phyloP scores from a whole-genome alignment of 192 early-diverging fungal species.

The Coemansia nantahalensis region DNA sequence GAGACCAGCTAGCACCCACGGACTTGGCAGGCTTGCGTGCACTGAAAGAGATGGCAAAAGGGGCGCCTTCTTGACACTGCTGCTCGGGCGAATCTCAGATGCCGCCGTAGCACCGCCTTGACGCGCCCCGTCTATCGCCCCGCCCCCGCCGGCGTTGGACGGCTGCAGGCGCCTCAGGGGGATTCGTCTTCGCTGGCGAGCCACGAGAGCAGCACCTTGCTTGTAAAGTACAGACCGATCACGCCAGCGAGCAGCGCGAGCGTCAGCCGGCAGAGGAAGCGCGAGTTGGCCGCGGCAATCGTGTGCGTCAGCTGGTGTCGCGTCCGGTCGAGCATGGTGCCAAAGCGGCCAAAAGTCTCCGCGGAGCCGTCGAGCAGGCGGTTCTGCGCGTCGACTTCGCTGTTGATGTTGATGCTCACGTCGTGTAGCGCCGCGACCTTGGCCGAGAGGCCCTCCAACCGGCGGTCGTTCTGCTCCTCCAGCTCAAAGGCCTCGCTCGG shows the following conservation, averaged over 20 bases:
- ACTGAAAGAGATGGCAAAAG: no score
- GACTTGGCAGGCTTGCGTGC: no score
- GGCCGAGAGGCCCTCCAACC: constrained; percentile 40
- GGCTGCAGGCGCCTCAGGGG: neutral
- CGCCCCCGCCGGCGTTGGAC: no score
- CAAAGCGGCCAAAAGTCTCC: constrained; percentile 46
- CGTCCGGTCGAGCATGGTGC: constrained; percentile 48
- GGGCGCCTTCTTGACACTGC: no score
- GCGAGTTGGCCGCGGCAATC: constrained; percentile 37
- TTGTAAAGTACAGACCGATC: constrained; percentile 40
- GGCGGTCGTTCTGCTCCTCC: constrained; percentile 45
- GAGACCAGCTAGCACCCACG: no score
- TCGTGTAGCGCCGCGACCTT: constrained; percentile 46
- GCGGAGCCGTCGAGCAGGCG: constrained; percentile 34
- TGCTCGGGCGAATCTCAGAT: no score
- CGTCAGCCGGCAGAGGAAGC: constrained; percentile 42
- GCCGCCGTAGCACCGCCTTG: no score
- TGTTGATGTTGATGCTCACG: constrained; percentile 44
- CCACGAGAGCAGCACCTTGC: constrained; percentile 20
- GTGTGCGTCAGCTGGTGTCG: constrained; percentile 38
- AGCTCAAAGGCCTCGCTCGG: constrained; percentile 44
- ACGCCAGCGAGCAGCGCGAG: constrained; percentile 31
- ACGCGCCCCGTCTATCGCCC: no score
- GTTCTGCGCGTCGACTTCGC: constrained; percentile 42
- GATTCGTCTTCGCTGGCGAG: neutral